phyloP scores from a whole-genome alignment of 2,329 filamentous ascomycete genomes.

The Bertia moriformis region DNA sequence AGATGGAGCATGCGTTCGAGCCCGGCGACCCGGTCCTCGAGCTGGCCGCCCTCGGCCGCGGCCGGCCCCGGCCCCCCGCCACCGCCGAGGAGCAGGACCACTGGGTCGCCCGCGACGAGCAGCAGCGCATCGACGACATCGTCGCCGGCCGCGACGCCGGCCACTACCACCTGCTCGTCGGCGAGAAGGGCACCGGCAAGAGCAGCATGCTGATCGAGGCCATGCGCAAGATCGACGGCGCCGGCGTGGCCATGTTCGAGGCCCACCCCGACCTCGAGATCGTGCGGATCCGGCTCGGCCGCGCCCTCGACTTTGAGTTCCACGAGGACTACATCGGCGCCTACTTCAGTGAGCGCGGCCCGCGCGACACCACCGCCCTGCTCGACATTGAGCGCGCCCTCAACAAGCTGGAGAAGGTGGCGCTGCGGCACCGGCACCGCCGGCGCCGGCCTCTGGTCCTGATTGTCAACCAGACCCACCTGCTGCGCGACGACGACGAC shows the following conservation, averaged over 20 bases:
- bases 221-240: conserved; percentile 82
- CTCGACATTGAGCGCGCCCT: conserved; percentile 92
- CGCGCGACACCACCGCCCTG: conserved; percentile 78
- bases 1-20: conserved; percentile 83
- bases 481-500: conserved; percentile 80
- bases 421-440: conserved; percentile 50
- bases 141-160: conserved; percentile 58
- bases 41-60: conserved; percentile 53
- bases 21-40: conserved; percentile 83
- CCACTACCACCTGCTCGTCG: conserved; percentile 82
- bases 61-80: conserved; percentile 28
- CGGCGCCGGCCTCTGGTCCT: conserved; percentile 64
- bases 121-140: conserved; percentile 68
- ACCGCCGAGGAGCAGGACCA: conserved; percentile 40
- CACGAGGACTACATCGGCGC: conserved; percentile 96
- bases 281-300: conserved; percentile 81
- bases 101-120: conserved; percentile 77
- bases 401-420: conserved; percentile 96
- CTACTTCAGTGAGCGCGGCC: conserved; percentile 86
- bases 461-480: conserved; percentile 86
- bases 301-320: conserved; percentile 88
- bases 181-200: conserved; percentile 93
- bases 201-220: conserved; percentile 91
- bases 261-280: conserved; percentile 91
- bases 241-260: conserved; percentile 88